phyloP scores from a whole-genome alignment of 2,329 filamentous ascomycete genomes.

The Aspergillus jensenii region DNA sequence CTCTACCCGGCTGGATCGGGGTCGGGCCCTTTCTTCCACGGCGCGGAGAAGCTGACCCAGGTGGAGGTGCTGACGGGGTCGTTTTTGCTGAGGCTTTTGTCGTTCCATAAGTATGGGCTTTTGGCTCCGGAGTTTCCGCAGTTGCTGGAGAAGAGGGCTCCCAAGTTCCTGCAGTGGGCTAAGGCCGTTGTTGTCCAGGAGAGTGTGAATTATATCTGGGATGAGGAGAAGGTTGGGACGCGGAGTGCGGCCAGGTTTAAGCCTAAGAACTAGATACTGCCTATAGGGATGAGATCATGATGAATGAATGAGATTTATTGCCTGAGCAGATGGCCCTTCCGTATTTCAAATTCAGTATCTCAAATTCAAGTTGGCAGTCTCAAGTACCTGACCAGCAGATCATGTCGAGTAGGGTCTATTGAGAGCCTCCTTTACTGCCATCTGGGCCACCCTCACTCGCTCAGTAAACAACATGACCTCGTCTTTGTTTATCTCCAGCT shows the following conservation, averaged over 20 bases:
- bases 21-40: constrained; percentile 61
- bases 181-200: constrained; percentile 59
- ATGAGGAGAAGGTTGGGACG: constrained; percentile 52
- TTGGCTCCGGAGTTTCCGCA: constrained; percentile 50
- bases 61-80: constrained; percentile 62
- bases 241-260: constrained; percentile 45
- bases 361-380: too few relatives aligned
- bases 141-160: constrained; percentile 56
- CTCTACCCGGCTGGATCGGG: constrained; percentile 47
- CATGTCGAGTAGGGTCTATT: too few relatives aligned
- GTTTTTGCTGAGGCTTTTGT: constrained; percentile 63
- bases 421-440: too few relatives aligned
- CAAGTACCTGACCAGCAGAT: too few relatives aligned
- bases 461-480: too few relatives aligned
- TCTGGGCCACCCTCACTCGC: too few relatives aligned
- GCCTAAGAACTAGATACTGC: neutral
- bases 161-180: constrained; percentile 68
- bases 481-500: too few relatives aligned
- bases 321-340: too few relatives aligned
- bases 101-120: constrained; percentile 52
- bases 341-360: too few relatives aligned
- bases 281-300: neutral
- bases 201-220: constrained; percentile 65
- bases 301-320: too few relatives aligned
- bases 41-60: constrained; percentile 64